Percentiles rank a stretch among this genome's conserved stretches.
Evolutionary conservation across 345 rosid genomes (phyloP).

Genomic region (Pseudoturritis turrita): DNA sequence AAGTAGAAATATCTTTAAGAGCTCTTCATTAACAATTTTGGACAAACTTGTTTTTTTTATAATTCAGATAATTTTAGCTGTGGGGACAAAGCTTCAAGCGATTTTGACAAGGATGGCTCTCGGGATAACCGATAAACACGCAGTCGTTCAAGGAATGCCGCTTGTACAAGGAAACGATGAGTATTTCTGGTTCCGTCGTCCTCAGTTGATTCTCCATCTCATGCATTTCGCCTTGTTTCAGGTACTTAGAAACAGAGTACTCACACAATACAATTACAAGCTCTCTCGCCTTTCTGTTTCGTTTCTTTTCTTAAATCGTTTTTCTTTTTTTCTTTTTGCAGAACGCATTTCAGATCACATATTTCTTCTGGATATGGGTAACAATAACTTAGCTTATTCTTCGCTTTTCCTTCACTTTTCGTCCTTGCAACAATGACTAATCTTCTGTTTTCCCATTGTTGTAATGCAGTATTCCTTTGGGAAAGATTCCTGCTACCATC

Average conservation of each 20-base stretch:
- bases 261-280: background rate
- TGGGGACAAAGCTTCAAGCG: slow-evolving; percentile 89
- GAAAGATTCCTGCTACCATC: slow-evolving; percentile 69
- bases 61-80: slow-evolving; percentile 82
- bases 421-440: background rate
- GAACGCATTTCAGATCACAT: slow-evolving; percentile 98
- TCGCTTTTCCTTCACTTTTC: background rate
- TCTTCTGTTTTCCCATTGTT: background rate
- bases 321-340: slow-evolving; percentile 32
- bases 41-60: background rate
- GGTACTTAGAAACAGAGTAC: slow-evolving; percentile 38
- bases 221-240: slow-evolving; percentile 90
- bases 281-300: background rate
- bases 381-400: background rate
- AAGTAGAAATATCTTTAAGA: background rate
- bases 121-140: slow-evolving; percentile 71
- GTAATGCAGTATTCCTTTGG: slow-evolving; percentile 69
- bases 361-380: slow-evolving; percentile 97
- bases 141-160: slow-evolving; percentile 96
- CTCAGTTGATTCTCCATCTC: slow-evolving; percentile 72
- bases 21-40: background rate
- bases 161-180: slow-evolving; percentile 89
- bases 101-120: slow-evolving; percentile 84
- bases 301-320: background rate
- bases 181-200: slow-evolving; percentile 84